Conservation (phyloP, 129 eudicot genomes). For the Centella asiatica region DNA sequence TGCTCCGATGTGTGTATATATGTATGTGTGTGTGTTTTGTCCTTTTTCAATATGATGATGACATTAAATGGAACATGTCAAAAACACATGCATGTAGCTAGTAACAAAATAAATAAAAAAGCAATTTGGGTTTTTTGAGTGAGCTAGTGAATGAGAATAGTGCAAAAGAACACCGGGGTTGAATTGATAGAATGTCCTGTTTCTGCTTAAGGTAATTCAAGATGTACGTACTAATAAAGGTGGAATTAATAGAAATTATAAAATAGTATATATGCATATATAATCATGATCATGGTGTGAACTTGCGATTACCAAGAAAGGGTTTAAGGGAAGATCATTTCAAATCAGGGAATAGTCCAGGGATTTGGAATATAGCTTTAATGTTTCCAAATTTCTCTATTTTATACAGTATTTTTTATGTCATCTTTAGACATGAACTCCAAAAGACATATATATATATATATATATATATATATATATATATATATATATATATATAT, state of each 20-base stretch:
- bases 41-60: no score
- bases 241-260: not conserved
- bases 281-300: not conserved
- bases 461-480: no score
- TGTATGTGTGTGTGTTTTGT: no score
- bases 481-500: no score
- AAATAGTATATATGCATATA: no score
- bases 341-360: not conserved
- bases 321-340: not conserved
- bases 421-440: no score
- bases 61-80: not conserved
- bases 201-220: not conserved
- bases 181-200: not conserved
- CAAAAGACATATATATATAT: no score
- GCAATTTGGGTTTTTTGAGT: not conserved
- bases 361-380: no score
- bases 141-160: not conserved
- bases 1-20: no score
- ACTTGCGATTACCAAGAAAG: not conserved
- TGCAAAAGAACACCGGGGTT: conserved; percentile 5
- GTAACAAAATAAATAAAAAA: no score
- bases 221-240: not conserved
- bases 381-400: no score
- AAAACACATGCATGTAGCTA: not conserved
- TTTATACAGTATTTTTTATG: no score